Base-by-base conservation (phyloP, 108 stramenopile genomes). In the Skeletonema marinoi region DNA sequence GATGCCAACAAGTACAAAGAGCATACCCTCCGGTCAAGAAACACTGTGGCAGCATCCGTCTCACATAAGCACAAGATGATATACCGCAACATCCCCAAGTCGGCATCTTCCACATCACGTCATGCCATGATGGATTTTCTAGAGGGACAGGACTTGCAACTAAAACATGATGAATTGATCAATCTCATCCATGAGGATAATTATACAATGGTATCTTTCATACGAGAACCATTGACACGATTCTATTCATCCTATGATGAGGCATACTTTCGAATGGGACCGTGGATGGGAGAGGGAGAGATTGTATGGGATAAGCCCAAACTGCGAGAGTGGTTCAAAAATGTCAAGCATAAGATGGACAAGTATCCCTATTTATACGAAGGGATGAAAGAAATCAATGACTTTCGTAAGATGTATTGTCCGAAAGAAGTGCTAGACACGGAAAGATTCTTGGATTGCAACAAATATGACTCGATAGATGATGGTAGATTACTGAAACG, bases 201-300 rank as follows among this genome's bases (percentile, higher is more conserved):
- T 3, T 77, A 73, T 19, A 66, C 63, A 11, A 39, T 64, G 63
- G 21, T 64, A 56, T 77, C 76, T 1, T 83, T 83, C 39, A 54
- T 83, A 13, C 65, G 82, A 17, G 82, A 83, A 4, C 82, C 82
- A 25, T 58, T 77, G 32, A 62, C 62, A 59, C 41, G 82, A 65
- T 83, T 83, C 59, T 83, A 73, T 50, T 83, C 82, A 0, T 73
- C 71, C 0, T 83, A 77, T 32, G 82, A 83, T 48, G 82, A 83
- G 41, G 75, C 82, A 1, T 83, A 68, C 0, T 83, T 73, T 44
- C 65, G 82, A 42, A 71, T 71, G 70, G 81, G 81, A 0, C 82
- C 82, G 0, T 83, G 82, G 82, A 77, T 77, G 82, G 81, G 70
- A 0, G 42, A 32, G 17, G 73, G 46, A 0, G 60, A 30, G 4